These are phyloP conservation scores for Saururus chinensis DNA, from an alignment of 164 flowering plant species.

Conservation along the genomic window DNA sequence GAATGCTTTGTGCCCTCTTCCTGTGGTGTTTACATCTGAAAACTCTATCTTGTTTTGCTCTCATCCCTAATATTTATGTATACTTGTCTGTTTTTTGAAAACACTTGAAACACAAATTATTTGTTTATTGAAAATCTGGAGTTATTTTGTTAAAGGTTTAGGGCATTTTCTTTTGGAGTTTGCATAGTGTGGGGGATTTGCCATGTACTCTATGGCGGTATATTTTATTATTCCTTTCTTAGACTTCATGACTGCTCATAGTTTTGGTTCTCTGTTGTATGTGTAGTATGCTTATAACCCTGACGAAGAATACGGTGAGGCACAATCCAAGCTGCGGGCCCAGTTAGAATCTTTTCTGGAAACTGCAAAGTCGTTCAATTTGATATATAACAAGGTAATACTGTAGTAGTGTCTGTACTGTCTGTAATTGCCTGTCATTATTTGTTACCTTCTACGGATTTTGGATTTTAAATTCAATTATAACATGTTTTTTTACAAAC, in stretches of 20 bases:
- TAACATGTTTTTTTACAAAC: not conserved
- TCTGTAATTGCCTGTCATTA: no score
- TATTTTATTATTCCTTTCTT: not conserved
- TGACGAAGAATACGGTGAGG: conserved; percentile 81
- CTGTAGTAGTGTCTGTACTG: not conserved
- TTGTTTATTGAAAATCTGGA: no score
- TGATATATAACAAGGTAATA: conserved; percentile 78
- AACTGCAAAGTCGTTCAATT: conserved; percentile 85
- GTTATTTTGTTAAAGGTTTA: no score
- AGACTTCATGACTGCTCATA: not conserved
- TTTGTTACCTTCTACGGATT: no score
- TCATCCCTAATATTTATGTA: not conserved
- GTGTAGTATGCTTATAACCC: conserved; percentile 83
- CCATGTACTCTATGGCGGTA: not conserved
- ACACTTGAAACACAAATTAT: not conserved
- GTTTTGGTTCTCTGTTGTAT: not conserved
- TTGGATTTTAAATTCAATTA: no score
- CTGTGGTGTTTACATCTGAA: not conserved
- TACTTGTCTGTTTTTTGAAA: not conserved
- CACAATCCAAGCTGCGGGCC: conserved; percentile 54
- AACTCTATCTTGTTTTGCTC: no score
- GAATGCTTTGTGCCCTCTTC: not conserved
- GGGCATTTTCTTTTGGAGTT: not conserved
- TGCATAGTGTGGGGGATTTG: not conserved
- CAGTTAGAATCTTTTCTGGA: conserved; percentile 87